Percentiles rank a stretch among this genome's conserved stretches.
phyloP scores from a whole-genome alignment of 169 alveolate genomes.

The Amoebophrya sp. region DNA sequence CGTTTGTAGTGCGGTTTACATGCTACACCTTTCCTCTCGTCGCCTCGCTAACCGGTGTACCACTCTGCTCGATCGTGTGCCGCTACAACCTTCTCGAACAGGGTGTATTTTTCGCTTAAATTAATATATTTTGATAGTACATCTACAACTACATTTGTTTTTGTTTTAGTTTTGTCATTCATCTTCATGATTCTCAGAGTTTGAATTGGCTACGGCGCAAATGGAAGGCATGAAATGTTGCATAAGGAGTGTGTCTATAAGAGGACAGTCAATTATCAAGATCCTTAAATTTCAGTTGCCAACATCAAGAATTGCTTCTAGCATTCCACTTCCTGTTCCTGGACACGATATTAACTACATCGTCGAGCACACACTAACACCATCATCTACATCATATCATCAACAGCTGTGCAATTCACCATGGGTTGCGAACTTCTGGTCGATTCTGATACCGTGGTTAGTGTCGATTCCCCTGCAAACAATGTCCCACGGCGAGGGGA shows the following conservation, averaged over 20 bases:
- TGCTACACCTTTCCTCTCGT: neutral
- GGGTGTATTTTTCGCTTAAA: no score
- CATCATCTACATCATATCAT: no score
- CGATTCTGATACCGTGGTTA: neutral
- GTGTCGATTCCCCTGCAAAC: neutral
- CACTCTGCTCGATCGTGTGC: neutral
- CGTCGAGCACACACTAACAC: no score
- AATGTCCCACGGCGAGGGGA: neutral
- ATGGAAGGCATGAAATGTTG: no score
- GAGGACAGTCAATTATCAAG: no score
- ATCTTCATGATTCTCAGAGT: neutral
- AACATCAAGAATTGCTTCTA: no score
- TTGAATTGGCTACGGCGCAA: neutral
- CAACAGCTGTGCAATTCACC: neutral
- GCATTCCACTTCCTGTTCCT: no score
- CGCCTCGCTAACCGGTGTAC: neutral
- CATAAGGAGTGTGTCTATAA: no score
- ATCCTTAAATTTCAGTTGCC: no score
- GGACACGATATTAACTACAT: no score
- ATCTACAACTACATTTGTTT: no score
- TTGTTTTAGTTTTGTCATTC: neutral
- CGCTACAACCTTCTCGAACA: neutral
- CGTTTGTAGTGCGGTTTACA: neutral
- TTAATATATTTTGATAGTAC: no score
- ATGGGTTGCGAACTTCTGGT: neutral